Evolutionary conservation across 225 moss, liverwort and hornwort species (phyloP).

Genomic region (Asterella californica): DNA sequence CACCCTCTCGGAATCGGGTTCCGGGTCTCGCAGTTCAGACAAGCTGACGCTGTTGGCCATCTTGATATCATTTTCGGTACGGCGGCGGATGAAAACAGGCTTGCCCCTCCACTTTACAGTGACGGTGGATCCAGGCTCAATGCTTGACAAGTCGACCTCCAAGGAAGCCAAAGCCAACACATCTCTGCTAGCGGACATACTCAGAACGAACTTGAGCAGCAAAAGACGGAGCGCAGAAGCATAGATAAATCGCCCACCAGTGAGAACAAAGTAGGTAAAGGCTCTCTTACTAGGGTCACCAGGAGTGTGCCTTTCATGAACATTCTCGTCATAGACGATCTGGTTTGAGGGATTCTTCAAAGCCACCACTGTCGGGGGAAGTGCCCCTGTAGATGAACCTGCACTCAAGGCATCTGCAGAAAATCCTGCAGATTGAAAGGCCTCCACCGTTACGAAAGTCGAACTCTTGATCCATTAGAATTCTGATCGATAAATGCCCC

Average conservation of each 20-base stretch:
- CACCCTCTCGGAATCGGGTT: conserved; percentile 36
- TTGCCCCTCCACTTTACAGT: conserved; percentile 56
- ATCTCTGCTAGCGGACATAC: conserved; percentile 51
- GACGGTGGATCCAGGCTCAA: conserved; percentile 47
- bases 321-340: conserved; percentile 34
- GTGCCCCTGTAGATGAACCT: conserved; percentile 6
- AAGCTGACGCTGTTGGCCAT: conserved; percentile 36
- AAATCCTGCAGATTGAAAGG: conserved; percentile 30
- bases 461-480: not conserved
- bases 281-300: conserved; percentile 48
- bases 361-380: conserved; percentile 38
- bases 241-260: conserved; percentile 43
- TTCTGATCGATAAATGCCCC: not conserved
- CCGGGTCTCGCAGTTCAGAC: conserved; percentile 37
- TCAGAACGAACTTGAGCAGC: conserved; percentile 40
- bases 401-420: conserved; percentile 38
- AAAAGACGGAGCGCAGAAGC: conserved; percentile 39
- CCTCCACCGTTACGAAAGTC: not conserved
- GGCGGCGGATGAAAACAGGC: conserved; percentile 48
- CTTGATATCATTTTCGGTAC: conserved; percentile 43
- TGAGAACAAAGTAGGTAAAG: conserved; percentile 43
- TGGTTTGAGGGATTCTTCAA: conserved; percentile 44
- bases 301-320: conserved; percentile 32
- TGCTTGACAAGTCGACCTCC: conserved; percentile 44
- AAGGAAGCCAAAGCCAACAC: conserved; percentile 49